Percentiles rank a stretch among this genome's conserved stretches.
Evolutionary conservation across 202 grass and related monocot genomes (phyloP).

Genomic region (Musa balbisiana): DNA sequence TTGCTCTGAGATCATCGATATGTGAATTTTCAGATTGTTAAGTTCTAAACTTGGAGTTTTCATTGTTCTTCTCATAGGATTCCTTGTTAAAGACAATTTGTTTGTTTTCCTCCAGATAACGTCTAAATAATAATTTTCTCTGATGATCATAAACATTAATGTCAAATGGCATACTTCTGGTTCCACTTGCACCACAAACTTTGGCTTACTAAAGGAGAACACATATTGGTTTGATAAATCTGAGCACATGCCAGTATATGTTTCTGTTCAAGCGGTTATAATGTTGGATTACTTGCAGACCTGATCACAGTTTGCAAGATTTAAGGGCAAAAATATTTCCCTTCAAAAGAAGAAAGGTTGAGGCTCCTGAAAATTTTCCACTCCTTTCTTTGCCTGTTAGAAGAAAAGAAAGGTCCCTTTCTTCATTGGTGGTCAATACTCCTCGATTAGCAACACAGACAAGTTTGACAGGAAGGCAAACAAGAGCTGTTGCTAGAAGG

Average conservation of each 20-base stretch:
- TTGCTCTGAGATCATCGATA: too few species aligned
- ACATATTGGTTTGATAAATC: neutral
- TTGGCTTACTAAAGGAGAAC: neutral
- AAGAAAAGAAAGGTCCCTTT: constrained; percentile 94
- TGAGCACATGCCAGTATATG: neutral
- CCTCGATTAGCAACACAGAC: constrained; percentile 42
- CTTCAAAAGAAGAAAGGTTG: constrained; percentile 72
- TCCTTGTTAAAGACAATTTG: neutral
- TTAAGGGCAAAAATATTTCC: constrained; percentile 88
- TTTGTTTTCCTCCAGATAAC: neutral
- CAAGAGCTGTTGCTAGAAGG: constrained; percentile 59
- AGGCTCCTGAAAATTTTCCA: constrained; percentile 45
- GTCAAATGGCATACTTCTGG: neutral
- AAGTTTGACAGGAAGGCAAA: constrained; percentile 46
- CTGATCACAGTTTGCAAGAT: constrained; percentile 91
- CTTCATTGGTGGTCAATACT: constrained; percentile 73
- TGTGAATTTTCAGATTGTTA: neutral
- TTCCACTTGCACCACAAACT: neutral
- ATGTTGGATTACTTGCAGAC: constrained; percentile 40
- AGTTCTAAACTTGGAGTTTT: neutral
- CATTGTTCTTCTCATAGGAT: neutral
- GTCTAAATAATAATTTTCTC: too few species aligned
- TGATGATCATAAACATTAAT: neutral
- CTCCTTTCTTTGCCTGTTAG: constrained; percentile 37
- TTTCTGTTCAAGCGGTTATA: neutral